Percentiles rank a stretch among this genome's conserved stretches.
phyloP scores from a whole-genome alignment of 176 grass and related monocot genomes.

The Poa annua region DNA sequence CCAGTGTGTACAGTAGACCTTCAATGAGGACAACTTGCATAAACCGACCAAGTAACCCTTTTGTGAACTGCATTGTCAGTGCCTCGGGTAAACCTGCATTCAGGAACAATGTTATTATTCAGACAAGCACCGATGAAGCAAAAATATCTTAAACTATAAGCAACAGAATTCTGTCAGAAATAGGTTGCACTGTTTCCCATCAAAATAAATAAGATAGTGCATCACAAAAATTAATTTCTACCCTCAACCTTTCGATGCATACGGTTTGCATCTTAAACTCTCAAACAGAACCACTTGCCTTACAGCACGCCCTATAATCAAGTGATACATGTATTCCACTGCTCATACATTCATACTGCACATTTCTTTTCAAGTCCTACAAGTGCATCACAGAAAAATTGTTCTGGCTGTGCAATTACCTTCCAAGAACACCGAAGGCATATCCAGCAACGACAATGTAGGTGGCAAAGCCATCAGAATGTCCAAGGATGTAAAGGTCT shows the following conservation, averaged over 20 bases:
- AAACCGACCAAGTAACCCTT: conserved; percentile 67
- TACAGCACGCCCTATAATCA: neutral
- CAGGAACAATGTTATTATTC: neutral
- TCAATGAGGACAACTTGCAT: conserved; percentile 70
- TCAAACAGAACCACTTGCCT: neutral
- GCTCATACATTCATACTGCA: too few relatives aligned
- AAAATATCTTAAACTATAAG: neutral
- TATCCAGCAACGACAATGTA: too few relatives aligned
- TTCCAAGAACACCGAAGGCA: too few relatives aligned
- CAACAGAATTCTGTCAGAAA: neutral
- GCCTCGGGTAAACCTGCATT: conserved; percentile 79
- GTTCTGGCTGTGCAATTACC: too few relatives aligned
- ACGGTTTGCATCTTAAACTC: neutral
- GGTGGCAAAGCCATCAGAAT: too few relatives aligned
- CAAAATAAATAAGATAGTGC: neutral
- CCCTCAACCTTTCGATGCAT: neutral
- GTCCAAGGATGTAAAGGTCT: too few relatives aligned
- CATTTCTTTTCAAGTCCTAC: too few relatives aligned
- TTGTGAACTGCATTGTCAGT: conserved; percentile 77
- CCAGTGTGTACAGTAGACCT: conserved; percentile 61
- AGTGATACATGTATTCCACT: too few relatives aligned
- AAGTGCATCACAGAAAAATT: too few relatives aligned
- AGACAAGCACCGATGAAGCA: conserved; percentile 7
- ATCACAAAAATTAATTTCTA: neutral
- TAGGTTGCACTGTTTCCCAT: neutral